Base-by-base conservation (phyloP, 257 asterid species). In the Galeopsis tetrahit region DNA sequence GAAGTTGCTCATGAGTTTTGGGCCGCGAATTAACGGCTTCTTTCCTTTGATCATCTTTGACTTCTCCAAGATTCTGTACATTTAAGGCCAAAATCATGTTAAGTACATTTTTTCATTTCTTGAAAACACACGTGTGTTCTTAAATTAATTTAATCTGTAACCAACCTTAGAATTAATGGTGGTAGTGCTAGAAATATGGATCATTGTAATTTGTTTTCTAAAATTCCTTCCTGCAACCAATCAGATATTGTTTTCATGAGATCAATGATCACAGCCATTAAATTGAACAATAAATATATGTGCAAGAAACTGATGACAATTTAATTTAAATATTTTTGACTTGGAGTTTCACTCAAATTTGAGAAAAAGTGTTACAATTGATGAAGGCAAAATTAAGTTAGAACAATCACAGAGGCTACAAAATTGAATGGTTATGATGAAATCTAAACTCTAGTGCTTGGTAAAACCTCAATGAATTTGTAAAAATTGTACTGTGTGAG, bases 161-260 rank as follows among this genome's bases (percentile, higher is more conserved):
- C 96, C 89, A 77, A 88, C 96, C 96, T 88, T 77, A 57, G 82
- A 65, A 72, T 36, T 62, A 9, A 68, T 76, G 71, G 87, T 70
- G 68, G 83, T 70, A 56, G 82, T 77, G 81, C 81, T 73, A 75
- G 83, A 70, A 73, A 80, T 78, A 52, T 80, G 70, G 77, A 70
- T 70, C 89, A 76, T 59, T 60, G 52, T 68, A 15, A 53, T 17
- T 79, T 87, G 87, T 89, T 85, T 85, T 79, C 95, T 89, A 74
- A 64, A 21, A 21, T 21, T 68, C 82, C 83, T 77, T 75, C 97
- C 97, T 91, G 94, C 92, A 87, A 81, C 48, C 46, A 70, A 78
- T 72, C 36, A 56, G 21, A 61, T 63, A 28, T 17, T 49, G 14
- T 74, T 57, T 40, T 15, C 31, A 70, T 59, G 53, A 74, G 42